These are phyloP conservation scores for Fusarium brevicatenulatum DNA, from an alignment of 2,329 filamentous ascomycete species.

Conservation along the genomic window DNA sequence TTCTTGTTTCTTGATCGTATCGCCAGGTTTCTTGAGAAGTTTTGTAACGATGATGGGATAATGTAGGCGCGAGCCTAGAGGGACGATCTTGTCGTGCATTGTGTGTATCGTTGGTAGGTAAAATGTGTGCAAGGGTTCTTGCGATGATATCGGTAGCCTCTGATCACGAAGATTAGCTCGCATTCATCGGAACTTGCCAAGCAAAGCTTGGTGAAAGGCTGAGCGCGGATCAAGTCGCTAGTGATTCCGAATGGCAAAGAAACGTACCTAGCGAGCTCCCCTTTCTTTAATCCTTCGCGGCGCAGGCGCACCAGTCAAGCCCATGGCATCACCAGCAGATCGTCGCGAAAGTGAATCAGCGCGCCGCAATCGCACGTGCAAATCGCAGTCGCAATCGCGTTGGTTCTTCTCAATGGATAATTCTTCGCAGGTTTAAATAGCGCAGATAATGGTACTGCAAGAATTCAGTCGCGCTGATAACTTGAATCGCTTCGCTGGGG, in stretches of 20 bases:
- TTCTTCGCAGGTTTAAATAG: neutral
- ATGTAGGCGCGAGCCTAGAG: slow-evolving; percentile 72
- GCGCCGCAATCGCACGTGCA: slow-evolving; percentile 22
- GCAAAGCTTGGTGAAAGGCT: neutral
- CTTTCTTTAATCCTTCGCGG: slow-evolving; percentile 47
- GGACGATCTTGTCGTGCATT: slow-evolving; percentile 57
- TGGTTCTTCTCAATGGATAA: slow-evolving; percentile 17
- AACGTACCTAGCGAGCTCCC: slow-evolving; percentile 45
- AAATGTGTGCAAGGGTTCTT: slow-evolving; percentile 6
- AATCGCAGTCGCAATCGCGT: slow-evolving; percentile 23
- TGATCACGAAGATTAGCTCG: slow-evolving; percentile 21
- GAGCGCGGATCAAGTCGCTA: slow-evolving; percentile 7
- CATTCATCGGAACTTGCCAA: neutral
- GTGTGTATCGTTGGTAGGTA: slow-evolving; percentile 14
- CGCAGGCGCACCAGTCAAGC: slow-evolving; percentile 45
- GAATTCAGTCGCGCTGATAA: neutral
- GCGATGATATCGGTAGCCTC: slow-evolving; percentile 15
- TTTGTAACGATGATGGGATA: slow-evolving; percentile 95
- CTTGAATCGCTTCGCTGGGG: neutral
- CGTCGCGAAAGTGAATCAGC: slow-evolving; percentile 25
- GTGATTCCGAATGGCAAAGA: neutral
- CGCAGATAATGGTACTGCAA: neutral
- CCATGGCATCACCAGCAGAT: slow-evolving; percentile 48
- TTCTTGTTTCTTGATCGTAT: slow-evolving; percentile 79
- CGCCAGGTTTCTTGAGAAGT: slow-evolving; percentile 79